Evolutionary conservation across 345 rosid species (phyloP), one percentile per base, ranked within the genome.

Genomic region (Eucalyptus cloeziana): DNA sequence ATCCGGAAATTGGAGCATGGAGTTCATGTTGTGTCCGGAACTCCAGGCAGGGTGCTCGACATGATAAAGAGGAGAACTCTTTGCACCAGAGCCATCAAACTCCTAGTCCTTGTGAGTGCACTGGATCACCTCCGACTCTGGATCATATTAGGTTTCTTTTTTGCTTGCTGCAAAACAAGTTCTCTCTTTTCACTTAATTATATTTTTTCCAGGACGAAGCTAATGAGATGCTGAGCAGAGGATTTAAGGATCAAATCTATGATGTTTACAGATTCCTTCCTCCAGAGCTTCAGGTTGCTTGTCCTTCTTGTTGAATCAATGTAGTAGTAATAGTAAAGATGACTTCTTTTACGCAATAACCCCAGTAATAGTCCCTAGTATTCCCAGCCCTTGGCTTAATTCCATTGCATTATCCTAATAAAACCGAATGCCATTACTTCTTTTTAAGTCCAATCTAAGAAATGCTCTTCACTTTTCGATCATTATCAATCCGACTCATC

Each of bases 31-130:
- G 99, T 97, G 30, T 97, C 99, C 30, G 99, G 99, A 89, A 96
- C 99, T 31, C 99, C 98, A 10, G 99, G 99, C 30, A 95, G 99
- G 92, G 99, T 97, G 19, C 96, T 97, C 91, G 99, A 97, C 88
- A 96, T 97, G 99, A 97, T 97, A 89, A 97, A 97, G 95, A 95
- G 98, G 93, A 96, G 96, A 91, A 96, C 98, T 17, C 91, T 97
- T 60, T 94, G 98, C 2, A 97, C 99, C 22, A 94, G 98, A 93
- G 96, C 97, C 40, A 92, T 92, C 49, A 90, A 86, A 79, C 88
- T 93, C 22, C 89, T 93, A 62, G 88, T 92, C 86, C 94, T 92
- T 86, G 92, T 92, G 90, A 91, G 91, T 25, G n/a, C 64, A 25
- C 64, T 85, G 83, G 67, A 14, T 40, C 27, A n/a, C 76, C n/a